Percentiles rank a stretch among this genome's conserved stretches.
These are phyloP conservation scores for Colletotrichum caudatum DNA, from an alignment of 2,329 filamentous ascomycete genomes.

Conservation along the genomic window DNA sequence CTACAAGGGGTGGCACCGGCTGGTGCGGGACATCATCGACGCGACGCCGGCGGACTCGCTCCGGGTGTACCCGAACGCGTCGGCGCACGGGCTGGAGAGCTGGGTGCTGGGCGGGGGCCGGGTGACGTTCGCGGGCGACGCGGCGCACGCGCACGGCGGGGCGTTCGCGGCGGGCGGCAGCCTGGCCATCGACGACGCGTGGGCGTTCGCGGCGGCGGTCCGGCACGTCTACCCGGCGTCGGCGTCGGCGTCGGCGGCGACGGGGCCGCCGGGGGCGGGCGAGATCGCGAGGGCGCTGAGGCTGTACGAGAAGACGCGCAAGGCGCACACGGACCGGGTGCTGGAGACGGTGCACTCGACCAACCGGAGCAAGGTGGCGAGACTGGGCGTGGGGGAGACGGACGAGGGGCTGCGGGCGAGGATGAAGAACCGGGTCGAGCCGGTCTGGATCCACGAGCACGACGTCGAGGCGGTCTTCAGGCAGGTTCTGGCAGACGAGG, in stretches of 20 bases:
- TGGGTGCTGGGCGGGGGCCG: slow-evolving; percentile 55
- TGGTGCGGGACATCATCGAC: slow-evolving; percentile 54
- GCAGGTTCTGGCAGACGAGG: slow-evolving; percentile 25
- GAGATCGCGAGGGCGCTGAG: slow-evolving; percentile 49
- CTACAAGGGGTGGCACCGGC: slow-evolving; percentile 58
- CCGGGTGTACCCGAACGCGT: slow-evolving; percentile 57
- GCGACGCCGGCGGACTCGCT: slow-evolving; percentile 52
- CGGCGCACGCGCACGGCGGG: slow-evolving; percentile 56
- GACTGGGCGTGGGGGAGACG: slow-evolving; percentile 47
- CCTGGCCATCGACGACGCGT: slow-evolving; percentile 56
- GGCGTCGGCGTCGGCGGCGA: not conserved
- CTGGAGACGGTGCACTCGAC: slow-evolving; percentile 50
- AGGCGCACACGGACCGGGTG: slow-evolving; percentile 55
- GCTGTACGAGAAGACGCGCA: slow-evolving; percentile 58
- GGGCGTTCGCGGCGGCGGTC: slow-evolving; percentile 56
- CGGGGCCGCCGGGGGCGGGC: slow-evolving; percentile 25
- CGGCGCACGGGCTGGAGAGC: slow-evolving; percentile 53
- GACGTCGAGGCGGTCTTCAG: slow-evolving; percentile 56
- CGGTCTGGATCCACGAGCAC: slow-evolving; percentile 60
- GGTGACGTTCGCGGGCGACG: slow-evolving; percentile 55
- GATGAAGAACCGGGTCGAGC: slow-evolving; percentile 53
- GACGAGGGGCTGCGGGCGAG: slow-evolving; percentile 53
- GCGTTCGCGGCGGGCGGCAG: slow-evolving; percentile 56
- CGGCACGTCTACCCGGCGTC: slow-evolving; percentile 50
- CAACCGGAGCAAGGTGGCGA: slow-evolving; percentile 47